Conservation (phyloP, 805 yeast species). For the Pichia occidentalis region DNA sequence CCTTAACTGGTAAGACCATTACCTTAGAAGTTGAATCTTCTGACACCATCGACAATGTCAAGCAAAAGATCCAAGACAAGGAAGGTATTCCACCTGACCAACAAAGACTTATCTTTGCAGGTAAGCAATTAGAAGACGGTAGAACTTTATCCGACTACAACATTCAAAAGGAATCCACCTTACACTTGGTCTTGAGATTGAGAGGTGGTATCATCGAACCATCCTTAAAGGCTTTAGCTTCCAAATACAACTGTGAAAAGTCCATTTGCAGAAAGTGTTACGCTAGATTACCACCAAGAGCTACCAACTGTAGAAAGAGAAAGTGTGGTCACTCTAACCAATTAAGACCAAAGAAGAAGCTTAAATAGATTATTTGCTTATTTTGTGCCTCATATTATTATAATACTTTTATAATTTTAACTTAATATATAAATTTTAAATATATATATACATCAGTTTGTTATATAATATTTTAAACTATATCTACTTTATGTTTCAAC, state of each 20-base stretch:
- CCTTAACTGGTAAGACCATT: slow-evolving; percentile 98
- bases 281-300: slow-evolving; percentile 99
- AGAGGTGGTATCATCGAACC: slow-evolving; percentile 95
- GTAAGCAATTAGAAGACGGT: slow-evolving; percentile 95
- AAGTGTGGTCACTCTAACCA: slow-evolving; percentile 99
- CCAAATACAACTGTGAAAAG: slow-evolving; percentile 99
- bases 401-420: too few species aligned
- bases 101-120: slow-evolving; percentile 91
- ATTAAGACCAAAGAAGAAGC: slow-evolving; percentile 99
- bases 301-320: slow-evolving; percentile 99
- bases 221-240: slow-evolving; percentile 97
- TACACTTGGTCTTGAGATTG: slow-evolving; percentile 59
- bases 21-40: slow-evolving; percentile 81
- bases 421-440: slow-evolving; percentile 5
- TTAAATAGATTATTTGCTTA: slow-evolving; percentile 53
- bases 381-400: slow-evolving; percentile 5
- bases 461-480: too few species aligned
- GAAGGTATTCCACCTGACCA: slow-evolving; percentile 97
- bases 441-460: slow-evolving; percentile 2
- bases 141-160: slow-evolving; percentile 91
- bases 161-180: slow-evolving; percentile 84
- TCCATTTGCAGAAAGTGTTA: slow-evolving; percentile 99
- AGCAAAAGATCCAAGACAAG: slow-evolving; percentile 92
- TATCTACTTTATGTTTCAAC: too few species aligned
- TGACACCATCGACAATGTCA: slow-evolving; percentile 92